Percentiles rank a stretch among this genome's conserved stretches.
Evolutionary conservation across 176 grass and related monocot genomes (phyloP).

Genomic region (Ananas comosus): DNA sequence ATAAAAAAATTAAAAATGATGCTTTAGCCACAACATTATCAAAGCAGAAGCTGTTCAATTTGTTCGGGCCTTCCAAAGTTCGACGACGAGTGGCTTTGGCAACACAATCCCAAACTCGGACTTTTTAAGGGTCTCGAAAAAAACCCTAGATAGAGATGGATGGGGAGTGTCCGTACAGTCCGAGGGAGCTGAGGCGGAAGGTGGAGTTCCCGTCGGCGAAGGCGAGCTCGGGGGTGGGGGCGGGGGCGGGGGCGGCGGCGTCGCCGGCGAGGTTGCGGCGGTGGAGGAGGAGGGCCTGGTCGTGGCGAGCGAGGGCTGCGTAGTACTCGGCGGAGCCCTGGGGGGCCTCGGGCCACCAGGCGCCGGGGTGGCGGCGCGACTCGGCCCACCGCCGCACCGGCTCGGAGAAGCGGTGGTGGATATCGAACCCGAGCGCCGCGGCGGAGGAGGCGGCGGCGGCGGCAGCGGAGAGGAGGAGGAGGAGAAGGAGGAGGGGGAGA

Average conservation of each 20-base stretch:
- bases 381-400: slow-evolving; percentile 51
- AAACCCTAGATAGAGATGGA: too few species aligned
- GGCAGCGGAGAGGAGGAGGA: neutral
- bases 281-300: slow-evolving; percentile 35
- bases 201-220: slow-evolving; percentile 73
- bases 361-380: slow-evolving; percentile 19
- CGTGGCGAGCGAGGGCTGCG: slow-evolving; percentile 50
- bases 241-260: neutral
- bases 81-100: too few species aligned
- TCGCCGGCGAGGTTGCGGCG: slow-evolving; percentile 38
- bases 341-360: slow-evolving; percentile 26
- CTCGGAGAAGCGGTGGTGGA: slow-evolving; percentile 82
- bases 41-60: too few species aligned
- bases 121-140: too few species aligned
- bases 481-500: neutral
- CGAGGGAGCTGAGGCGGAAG: slow-evolving; percentile 27
- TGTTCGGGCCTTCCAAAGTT: too few species aligned
- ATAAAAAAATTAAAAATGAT: too few species aligned
- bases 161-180: slow-evolving; percentile 46
- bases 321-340: slow-evolving; percentile 57
- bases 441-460: neutral
- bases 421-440: slow-evolving; percentile 45
- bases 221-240: slow-evolving; percentile 18
- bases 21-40: too few species aligned
- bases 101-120: too few species aligned